Evolutionary conservation across 78 protist species (phyloP).

Genomic region (Trichosphaerium sp.): DNA sequence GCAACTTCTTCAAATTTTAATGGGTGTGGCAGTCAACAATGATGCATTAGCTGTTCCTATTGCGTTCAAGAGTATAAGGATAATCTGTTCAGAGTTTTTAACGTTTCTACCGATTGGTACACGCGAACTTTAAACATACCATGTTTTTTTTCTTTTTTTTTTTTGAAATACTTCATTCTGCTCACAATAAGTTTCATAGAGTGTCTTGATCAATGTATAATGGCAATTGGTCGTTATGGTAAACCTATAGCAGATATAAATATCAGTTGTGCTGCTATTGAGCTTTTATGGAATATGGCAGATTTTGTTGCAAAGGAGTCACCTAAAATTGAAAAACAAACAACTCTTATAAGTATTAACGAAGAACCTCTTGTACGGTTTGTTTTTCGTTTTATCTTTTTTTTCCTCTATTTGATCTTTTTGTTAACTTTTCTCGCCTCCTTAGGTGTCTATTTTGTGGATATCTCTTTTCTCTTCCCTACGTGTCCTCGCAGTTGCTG

Average conservation of each 20-base stretch:
- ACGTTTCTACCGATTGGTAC: slow-evolving; percentile 20
- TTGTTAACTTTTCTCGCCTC: too few relatives aligned
- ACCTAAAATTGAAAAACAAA: too few relatives aligned
- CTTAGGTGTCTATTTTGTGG: too few relatives aligned
- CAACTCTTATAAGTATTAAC: too few relatives aligned
- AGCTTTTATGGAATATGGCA: slow-evolving; percentile 36
- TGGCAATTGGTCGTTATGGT: slow-evolving; percentile 15
- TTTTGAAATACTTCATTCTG: too few relatives aligned
- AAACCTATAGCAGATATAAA: slow-evolving; percentile 38
- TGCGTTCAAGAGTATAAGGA: slow-evolving; percentile 26
- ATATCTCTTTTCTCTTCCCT: neutral
- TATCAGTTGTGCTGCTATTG: slow-evolving; percentile 23
- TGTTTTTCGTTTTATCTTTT: too few relatives aligned
- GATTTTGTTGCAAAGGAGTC: too few relatives aligned
- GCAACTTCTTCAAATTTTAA: neutral
- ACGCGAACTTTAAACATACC: too few relatives aligned
- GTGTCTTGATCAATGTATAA: slow-evolving; percentile 23
- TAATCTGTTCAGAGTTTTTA: slow-evolving; percentile 44
- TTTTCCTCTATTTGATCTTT: too few relatives aligned
- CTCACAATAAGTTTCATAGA: too few relatives aligned
- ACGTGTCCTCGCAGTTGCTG: neutral
- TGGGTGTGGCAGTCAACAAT: slow-evolving; percentile 23
- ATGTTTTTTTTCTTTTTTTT: too few relatives aligned
- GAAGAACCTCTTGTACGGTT: too few relatives aligned
- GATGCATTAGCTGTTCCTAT: slow-evolving; percentile 21